Evolutionary conservation across 2,329 filamentous ascomycete genomes (phyloP).

Genomic region (Sarocladiaceae sp.): DNA sequence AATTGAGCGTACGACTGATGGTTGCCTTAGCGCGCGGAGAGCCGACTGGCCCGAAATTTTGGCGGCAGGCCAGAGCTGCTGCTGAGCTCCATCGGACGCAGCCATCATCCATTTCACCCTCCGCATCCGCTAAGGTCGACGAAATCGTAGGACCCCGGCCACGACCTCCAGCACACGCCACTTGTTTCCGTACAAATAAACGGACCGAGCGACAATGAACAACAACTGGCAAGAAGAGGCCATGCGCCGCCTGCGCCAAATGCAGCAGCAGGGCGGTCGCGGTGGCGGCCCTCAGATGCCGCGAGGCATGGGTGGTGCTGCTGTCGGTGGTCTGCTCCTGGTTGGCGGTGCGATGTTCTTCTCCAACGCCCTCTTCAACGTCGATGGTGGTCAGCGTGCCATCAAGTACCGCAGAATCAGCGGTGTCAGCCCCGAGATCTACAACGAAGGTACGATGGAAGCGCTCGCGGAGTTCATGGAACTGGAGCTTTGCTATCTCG

Average conservation of each 20-base stretch:
- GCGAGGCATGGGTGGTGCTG: constrained; percentile 32
- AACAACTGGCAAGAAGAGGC: constrained; percentile 46
- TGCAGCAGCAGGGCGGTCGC: constrained; percentile 40
- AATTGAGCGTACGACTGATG: background rate
- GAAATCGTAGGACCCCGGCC: background rate
- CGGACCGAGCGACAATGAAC: constrained; percentile 17
- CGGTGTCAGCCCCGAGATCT: constrained; percentile 96
- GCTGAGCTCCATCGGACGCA: constrained; percentile 2
- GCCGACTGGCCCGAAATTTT: constrained; percentile 7
- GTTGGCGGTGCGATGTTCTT: constrained; percentile 47
- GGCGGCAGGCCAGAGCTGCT: constrained; percentile 5
- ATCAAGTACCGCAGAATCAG: constrained; percentile 96
- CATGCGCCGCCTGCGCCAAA: constrained; percentile 45
- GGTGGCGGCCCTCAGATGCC: constrained; percentile 38
- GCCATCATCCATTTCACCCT: constrained; percentile 5
- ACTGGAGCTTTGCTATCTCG: constrained; percentile 3
- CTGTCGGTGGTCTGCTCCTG: constrained; percentile 39
- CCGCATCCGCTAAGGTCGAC: background rate
- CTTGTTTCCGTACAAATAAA: constrained; percentile 1
- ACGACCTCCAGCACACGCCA: background rate
- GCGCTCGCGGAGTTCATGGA: background rate
- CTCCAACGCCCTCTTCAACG: constrained; percentile 66
- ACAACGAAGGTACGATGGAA: constrained; percentile 71
- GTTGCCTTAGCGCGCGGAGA: background rate
- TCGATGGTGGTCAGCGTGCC: constrained; percentile 96